Percentiles rank a stretch among this genome's conserved stretches.
These are phyloP conservation scores for Secale cereale DNA, from an alignment of 176 grass and related monocot species.

Conservation along the genomic window DNA sequence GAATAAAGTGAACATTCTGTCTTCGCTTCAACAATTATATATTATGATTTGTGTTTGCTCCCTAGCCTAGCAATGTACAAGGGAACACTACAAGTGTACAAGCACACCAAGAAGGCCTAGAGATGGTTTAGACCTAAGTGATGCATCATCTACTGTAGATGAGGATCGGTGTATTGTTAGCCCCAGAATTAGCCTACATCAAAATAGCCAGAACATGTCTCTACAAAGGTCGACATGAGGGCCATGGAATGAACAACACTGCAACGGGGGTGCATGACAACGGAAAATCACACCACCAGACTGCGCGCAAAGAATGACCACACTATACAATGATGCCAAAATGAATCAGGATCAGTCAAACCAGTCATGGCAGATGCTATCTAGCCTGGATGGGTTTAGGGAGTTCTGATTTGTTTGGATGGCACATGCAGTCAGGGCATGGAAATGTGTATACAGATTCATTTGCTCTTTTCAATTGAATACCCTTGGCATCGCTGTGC, in stretches of 20 bases:
- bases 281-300: constrained; percentile 44
- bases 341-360: constrained; percentile 45
- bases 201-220: constrained; percentile 16
- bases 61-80: constrained; percentile 36
- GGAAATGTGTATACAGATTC: constrained; percentile 91
- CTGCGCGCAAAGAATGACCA: constrained; percentile 58
- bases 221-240: constrained; percentile 16
- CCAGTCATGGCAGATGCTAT: constrained; percentile 52
- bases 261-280: constrained; percentile 24
- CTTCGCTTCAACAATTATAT: constrained; percentile 22
- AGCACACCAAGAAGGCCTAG: constrained; percentile 21
- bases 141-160: constrained; percentile 18
- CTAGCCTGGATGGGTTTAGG: constrained; percentile 45
- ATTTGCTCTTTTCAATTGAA: constrained; percentile 85
- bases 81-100: not conserved
- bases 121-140: constrained; percentile 19
- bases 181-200: constrained; percentile 30
- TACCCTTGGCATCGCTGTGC: constrained; percentile 85
- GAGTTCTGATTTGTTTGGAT: constrained; percentile 58
- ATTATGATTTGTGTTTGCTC: not conserved
- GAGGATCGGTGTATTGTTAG: constrained; percentile 36
- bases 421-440: constrained; percentile 92
- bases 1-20: not conserved
- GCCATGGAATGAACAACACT: constrained; percentile 13
- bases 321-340: constrained; percentile 25